A percentile compares a stretch with the other conserved stretches of the same genome.
phyloP scores from a whole-genome alignment of 805 yeast genomes.

The Candida adriatica region DNA sequence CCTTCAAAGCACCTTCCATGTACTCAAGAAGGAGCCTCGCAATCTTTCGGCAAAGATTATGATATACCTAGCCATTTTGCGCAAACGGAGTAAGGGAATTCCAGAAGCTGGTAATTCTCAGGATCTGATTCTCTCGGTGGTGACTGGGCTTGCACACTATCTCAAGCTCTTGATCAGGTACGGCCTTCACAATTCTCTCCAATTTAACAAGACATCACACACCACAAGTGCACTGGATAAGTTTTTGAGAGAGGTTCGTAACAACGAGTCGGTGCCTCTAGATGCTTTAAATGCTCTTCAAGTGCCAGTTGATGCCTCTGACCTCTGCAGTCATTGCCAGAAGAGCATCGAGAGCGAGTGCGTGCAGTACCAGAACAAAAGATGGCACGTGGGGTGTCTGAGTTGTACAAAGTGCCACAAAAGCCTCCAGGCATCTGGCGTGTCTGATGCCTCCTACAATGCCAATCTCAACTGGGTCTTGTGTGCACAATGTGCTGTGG shows the following conservation, averaged over 20 bases:
- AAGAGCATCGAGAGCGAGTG: slow-evolving; percentile 85
- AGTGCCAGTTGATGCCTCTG: slow-evolving; percentile 59
- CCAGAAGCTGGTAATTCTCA: slow-evolving; percentile 41
- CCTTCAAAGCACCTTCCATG: slow-evolving; percentile 11
- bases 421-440: slow-evolving; percentile 31
- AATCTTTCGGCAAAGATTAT: slow-evolving; percentile 84
- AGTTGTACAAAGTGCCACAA: slow-evolving; percentile 54
- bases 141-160: slow-evolving; percentile 90
- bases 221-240: slow-evolving; percentile 56
- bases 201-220: slow-evolving; percentile 48
- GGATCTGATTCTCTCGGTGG: slow-evolving; percentile 61
- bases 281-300: slow-evolving; percentile 31
- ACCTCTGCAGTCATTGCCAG: slow-evolving; percentile 64
- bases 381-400: slow-evolving; percentile 85
- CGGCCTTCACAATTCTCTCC: slow-evolving; percentile 74
- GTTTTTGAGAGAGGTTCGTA: slow-evolving; percentile 49
- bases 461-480: slow-evolving; percentile 30
- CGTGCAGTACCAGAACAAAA: slow-evolving; percentile 44
- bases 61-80: slow-evolving; percentile 75
- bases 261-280: slow-evolving; percentile 35
- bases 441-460: slow-evolving; percentile 38
- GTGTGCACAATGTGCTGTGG: slow-evolving; percentile 58
- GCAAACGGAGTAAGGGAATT: slow-evolving; percentile 44
- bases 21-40: slow-evolving; percentile 45
- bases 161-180: slow-evolving; percentile 76